Evolutionary conservation across 352 stramenopile genomes (phyloP).

Genomic region (Thalassiosira livingstoniorum): DNA sequence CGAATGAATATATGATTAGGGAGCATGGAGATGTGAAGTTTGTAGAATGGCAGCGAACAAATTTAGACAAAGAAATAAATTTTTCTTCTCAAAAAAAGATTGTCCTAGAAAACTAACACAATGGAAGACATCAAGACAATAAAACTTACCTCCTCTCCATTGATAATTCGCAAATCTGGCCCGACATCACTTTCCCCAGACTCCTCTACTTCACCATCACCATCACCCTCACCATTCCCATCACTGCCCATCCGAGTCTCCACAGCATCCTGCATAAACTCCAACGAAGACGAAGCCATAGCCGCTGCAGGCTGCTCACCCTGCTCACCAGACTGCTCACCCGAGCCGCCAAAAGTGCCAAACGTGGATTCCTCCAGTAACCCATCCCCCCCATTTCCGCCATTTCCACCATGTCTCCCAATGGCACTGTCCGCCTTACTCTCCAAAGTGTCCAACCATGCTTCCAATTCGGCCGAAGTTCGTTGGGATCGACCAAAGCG

Average conservation of each 20-base stretch:
- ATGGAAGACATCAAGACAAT: background rate
- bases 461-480: background rate
- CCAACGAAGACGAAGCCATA: background rate
- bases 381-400: too few relatives aligned
- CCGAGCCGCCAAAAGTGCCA: background rate
- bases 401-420: background rate
- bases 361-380: too few relatives aligned
- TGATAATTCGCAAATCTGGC: constrained; percentile 48
- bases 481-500: background rate
- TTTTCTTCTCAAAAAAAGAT: too few relatives aligned
- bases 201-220: background rate
- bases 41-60: background rate
- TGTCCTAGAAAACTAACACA: background rate
- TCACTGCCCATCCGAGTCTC: background rate
- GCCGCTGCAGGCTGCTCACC: too few relatives aligned
- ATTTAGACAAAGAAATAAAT: background rate
- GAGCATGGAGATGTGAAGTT: background rate
- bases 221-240: background rate
- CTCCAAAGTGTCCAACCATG: constrained; percentile 7
- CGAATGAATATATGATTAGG: background rate
- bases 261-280: background rate
- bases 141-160: constrained; percentile 24
- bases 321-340: background rate
- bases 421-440: background rate
- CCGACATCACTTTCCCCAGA: background rate